Base-by-base conservation (phyloP, 2,329 filamentous ascomycete genomes). In the Venturia pyrina region DNA sequence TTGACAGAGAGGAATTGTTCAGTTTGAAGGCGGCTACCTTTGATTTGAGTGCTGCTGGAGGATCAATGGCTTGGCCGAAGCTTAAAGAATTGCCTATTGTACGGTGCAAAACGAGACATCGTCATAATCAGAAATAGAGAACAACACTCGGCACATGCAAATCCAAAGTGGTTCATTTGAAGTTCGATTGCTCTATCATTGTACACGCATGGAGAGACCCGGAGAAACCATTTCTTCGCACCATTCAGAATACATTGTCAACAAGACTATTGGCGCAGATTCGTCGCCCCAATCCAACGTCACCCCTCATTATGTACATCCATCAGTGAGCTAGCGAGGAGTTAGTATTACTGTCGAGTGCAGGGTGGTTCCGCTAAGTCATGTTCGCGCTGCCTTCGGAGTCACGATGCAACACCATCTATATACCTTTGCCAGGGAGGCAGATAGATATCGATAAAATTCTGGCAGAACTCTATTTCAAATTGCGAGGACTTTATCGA, bases 301-400 rank as follows among this genome's bases (percentile, higher is more conserved):
- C 60, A 43, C 21, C 19, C n/a, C 44, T 21, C 40, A 21, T 41
- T 46, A 62, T 62, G 24, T 40, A 62, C 40, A 62, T 32, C 34
- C n/a, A 32, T 62, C 44, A 66, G 57, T 66, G 64, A 50, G 64
- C 64, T 66, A 62, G 1, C 15, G 1, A 48, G 7, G 13, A 5
- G 32, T 65, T 28, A 60, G 48, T 43, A 11, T 34, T 15, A 5
- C 3, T 32, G 2, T 24, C 17, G 46, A 28, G 2, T 50, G 7
- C n/a, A 6, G 21, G 10, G 46, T 28, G 48, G 10, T 17, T 43
- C 4, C 41, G 11, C 15, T 13, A 43, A 43, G 15, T 43, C 41
- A 43, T 43, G 41, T 43, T 13, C 41, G 41, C 41, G 15, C 41
- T 43, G 41, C 41, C 41, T 15, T 43, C 15, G 41, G 15, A 5